phyloP scores from a whole-genome alignment of 2,329 filamentous ascomycete genomes.

The Lasiodiplodia sp. region DNA sequence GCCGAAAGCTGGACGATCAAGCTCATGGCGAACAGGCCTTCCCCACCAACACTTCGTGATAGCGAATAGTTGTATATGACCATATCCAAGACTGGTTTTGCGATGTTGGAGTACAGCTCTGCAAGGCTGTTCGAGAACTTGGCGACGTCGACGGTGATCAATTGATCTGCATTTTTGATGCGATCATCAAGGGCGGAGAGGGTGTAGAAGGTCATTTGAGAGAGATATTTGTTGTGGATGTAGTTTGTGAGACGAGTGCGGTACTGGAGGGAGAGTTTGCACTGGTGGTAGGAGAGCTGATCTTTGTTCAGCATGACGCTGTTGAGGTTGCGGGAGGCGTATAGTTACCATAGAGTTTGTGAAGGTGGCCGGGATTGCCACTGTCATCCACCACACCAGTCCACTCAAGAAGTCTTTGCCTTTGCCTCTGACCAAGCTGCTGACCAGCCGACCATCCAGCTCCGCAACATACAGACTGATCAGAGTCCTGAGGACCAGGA shows the following conservation, averaged over 20 bases:
- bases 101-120: constrained; percentile 94
- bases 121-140: constrained; percentile 96
- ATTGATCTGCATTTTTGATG: constrained; percentile 97
- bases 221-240: constrained; percentile 94
- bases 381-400: constrained; percentile 98
- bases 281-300: constrained; percentile 94
- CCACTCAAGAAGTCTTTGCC: constrained; percentile 88
- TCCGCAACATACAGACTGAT: constrained; percentile 96
- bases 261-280: constrained; percentile 90
- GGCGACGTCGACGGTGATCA: constrained; percentile 95
- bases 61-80: constrained; percentile 95
- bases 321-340: not conserved
- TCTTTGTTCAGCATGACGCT: constrained; percentile 33
- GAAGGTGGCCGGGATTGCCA: constrained; percentile 94
- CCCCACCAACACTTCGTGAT: constrained; percentile 92
- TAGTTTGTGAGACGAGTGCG: constrained; percentile 90
- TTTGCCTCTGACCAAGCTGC: constrained; percentile 87
- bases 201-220: constrained; percentile 97
- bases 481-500: constrained; percentile 86
- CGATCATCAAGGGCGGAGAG: constrained; percentile 94
- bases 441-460: constrained; percentile 92
- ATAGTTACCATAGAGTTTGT: constrained; percentile 90
- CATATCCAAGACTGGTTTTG: constrained; percentile 94
- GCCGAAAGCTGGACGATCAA: constrained; percentile 92
- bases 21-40: constrained; percentile 95